Evolutionary conservation across 305 asterid genomes (phyloP).

Genomic region (Caryopteris hybrid): DNA sequence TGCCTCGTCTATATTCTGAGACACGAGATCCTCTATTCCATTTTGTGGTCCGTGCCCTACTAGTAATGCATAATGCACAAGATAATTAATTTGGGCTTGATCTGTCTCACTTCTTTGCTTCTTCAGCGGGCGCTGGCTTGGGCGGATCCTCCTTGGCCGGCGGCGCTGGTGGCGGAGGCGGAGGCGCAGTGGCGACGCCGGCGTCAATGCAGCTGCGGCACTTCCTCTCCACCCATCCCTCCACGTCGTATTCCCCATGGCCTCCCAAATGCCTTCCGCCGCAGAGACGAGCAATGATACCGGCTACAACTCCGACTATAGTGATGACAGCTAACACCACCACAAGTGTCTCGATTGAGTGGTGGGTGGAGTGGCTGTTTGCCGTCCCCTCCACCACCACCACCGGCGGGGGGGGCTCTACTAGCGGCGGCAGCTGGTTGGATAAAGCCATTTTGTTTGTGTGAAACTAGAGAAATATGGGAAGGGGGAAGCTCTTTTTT

Average conservation of each 20-base stretch:
- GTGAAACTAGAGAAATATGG: background rate
- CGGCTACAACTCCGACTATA: conserved; percentile 62
- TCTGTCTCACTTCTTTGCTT: conserved; percentile 33
- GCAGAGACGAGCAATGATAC: conserved; percentile 70
- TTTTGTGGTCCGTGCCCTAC: too few relatives aligned
- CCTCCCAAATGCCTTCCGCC: conserved; percentile 71
- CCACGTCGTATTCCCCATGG: conserved; percentile 60
- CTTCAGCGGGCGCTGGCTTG: conserved; percentile 32
- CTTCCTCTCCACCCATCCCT: conserved; percentile 82
- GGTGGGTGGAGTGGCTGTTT: conserved; percentile 39
- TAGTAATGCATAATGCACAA: too few relatives aligned
- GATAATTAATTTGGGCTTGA: too few relatives aligned
- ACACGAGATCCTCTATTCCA: too few relatives aligned
- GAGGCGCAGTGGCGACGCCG: conserved; percentile 41
- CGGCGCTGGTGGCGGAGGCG: conserved; percentile 15
- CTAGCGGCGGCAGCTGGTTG: conserved; percentile 63
- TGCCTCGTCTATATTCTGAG: too few relatives aligned
- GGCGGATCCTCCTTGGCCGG: conserved; percentile 36
- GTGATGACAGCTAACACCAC: conserved; percentile 80
- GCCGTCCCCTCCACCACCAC: conserved; percentile 26
- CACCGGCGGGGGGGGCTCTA: conserved; percentile 17
- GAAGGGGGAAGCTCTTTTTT: background rate
- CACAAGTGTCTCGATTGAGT: conserved; percentile 73
- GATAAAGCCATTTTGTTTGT: conserved; percentile 4
- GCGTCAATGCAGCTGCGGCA: conserved; percentile 72